Evolutionary conservation across 1,284 basidiomycete genomes (phyloP).

Genomic region (Sphaerobolus stellatus): DNA sequence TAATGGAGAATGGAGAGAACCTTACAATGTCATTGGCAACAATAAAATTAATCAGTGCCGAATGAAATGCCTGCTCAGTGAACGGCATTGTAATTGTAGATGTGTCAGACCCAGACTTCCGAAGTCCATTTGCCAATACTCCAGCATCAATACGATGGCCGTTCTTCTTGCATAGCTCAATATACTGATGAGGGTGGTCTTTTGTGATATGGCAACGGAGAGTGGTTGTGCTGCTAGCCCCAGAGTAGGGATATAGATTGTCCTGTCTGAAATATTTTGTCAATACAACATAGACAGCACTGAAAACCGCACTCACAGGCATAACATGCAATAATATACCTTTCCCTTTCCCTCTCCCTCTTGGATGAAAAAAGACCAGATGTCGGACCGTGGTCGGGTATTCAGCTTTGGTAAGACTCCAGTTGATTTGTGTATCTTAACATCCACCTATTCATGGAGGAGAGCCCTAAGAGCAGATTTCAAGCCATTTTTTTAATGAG

Average conservation of each 20-base stretch:
- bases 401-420: too few relatives aligned
- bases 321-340: neutral
- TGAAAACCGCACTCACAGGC: neutral
- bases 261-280: neutral
- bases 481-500: too few relatives aligned
- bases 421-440: too few relatives aligned
- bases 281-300: neutral
- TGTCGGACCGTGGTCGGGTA: neutral
- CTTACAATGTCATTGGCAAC: constrained; percentile 45
- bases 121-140: neutral
- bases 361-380: neutral
- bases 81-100: neutral
- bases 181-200: neutral
- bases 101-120: too few relatives aligned
- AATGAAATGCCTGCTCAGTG: neutral
- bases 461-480: too few relatives aligned
- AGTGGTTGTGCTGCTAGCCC: neutral
- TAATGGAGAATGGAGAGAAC: neutral
- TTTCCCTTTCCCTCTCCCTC: neutral
- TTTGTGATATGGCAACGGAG: neutral
- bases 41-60: neutral
- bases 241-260: neutral
- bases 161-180: neutral
- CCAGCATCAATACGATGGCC: neutral
- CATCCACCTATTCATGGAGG: too few relatives aligned